Percentiles rank a stretch among this genome's conserved stretches.
Conservation (phyloP, 78 protist species). For the Guillardia theta region DNA sequence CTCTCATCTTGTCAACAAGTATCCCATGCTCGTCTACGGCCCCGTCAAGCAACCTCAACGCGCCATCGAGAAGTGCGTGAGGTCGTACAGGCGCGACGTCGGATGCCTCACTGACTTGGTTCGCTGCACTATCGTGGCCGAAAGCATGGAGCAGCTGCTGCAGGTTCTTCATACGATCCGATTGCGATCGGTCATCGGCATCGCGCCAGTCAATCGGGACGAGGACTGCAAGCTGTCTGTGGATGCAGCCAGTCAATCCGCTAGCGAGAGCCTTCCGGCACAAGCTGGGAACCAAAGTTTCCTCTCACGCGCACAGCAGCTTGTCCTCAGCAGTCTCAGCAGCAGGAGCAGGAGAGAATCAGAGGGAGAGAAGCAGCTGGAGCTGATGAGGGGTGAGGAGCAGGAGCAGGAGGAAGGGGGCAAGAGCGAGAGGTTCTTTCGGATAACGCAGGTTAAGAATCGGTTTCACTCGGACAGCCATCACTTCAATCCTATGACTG, state of each 20-base stretch:
- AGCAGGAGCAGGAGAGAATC: neutral
- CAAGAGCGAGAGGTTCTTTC: neutral
- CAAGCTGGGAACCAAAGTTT: too few species aligned
- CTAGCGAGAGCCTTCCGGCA: too few species aligned
- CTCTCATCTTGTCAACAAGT: neutral
- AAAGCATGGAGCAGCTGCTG: neutral
- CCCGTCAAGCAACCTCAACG: slow-evolving; percentile 8
- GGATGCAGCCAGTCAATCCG: too few species aligned
- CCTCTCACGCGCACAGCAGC: too few species aligned
- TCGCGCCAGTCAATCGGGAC: too few species aligned
- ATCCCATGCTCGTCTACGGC: neutral
- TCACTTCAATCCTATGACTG: neutral
- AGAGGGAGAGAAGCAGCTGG: neutral
- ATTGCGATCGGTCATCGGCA: too few species aligned
- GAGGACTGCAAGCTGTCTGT: too few species aligned
- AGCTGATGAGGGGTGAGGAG: neutral
- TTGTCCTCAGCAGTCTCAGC: too few species aligned
- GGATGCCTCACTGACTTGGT: slow-evolving; percentile 6
- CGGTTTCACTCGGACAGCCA: neutral
- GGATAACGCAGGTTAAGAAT: neutral
- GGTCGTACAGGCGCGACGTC: neutral
- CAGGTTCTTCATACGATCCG: neutral
- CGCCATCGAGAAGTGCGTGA: neutral
- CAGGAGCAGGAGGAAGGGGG: neutral
- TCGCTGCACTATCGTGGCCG: neutral